phyloP scores from a whole-genome alignment of 176 grass and related monocot genomes.

The Eragrostis nindensis region DNA sequence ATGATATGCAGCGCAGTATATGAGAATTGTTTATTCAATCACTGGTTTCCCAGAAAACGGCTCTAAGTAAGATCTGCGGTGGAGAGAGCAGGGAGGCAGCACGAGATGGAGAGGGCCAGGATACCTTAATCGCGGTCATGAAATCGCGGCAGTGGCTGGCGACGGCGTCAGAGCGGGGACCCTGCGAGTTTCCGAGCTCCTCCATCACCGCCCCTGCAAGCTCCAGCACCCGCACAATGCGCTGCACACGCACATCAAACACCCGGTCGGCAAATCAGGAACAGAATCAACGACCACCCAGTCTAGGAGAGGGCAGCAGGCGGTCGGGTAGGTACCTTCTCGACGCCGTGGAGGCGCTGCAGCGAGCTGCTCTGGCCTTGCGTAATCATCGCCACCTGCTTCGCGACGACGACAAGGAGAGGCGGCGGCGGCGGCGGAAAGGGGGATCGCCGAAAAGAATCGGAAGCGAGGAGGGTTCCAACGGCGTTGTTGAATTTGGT shows the following conservation, averaged over 20 bases:
- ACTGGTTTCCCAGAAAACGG: neutral
- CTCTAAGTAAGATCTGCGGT: no score
- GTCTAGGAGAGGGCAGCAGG: neutral
- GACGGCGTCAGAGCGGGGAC: slow-evolving; percentile 56
- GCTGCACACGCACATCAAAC: slow-evolving; percentile 38
- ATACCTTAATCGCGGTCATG: slow-evolving; percentile 85
- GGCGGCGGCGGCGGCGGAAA: no score
- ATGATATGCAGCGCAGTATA: neutral
- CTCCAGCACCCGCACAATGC: slow-evolving; percentile 75
- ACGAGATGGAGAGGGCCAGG: no score
- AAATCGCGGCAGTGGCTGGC: slow-evolving; percentile 69
- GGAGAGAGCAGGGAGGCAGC: no score
- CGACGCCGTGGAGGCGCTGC: slow-evolving; percentile 79
- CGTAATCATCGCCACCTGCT: slow-evolving; percentile 54
- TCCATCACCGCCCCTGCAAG: slow-evolving; percentile 82
- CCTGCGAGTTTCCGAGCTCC: slow-evolving; percentile 78
- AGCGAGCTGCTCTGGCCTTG: slow-evolving; percentile 73
- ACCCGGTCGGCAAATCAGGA: neutral
- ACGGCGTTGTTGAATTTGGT: no score
- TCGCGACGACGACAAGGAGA: slow-evolving; percentile 17
- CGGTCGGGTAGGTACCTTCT: slow-evolving; percentile 51
- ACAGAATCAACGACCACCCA: neutral
- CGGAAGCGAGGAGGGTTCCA: no score
- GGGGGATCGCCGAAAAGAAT: no score
- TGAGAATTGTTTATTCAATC: neutral